phyloP scores from a whole-genome alignment of 371 early-diverging fungal species.

The Fennellomyces sp. region DNA sequence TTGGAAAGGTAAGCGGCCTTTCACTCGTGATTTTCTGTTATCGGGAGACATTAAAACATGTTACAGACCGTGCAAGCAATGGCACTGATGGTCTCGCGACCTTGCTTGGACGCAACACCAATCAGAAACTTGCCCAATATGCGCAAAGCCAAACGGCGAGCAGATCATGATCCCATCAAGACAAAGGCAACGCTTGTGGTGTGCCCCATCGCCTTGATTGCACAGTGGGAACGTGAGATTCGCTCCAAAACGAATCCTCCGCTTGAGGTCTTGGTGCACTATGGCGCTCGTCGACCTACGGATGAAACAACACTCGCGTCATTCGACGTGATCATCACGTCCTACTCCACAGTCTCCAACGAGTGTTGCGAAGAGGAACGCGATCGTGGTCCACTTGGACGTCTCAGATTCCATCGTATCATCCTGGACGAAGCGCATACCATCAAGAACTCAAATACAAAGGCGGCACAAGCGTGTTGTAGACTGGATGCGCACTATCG shows the following conservation, averaged over 20 bases:
- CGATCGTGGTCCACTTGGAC: constrained; percentile 19
- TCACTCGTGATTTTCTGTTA: neutral
- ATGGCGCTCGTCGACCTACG: constrained; percentile 42
- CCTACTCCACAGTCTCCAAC: constrained; percentile 30
- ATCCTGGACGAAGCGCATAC: constrained; percentile 91
- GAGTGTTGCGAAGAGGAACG: constrained; percentile 5
- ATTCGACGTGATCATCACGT: constrained; percentile 49
- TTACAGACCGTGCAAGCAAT: constrained; percentile 78
- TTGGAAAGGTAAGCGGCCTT: constrained; percentile 30
- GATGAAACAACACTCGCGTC: constrained; percentile 34
- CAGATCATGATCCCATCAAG: neutral
- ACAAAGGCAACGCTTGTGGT: constrained; percentile 60
- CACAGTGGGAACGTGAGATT: constrained; percentile 71
- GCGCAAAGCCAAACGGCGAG: constrained; percentile 4
- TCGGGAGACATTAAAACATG: neutral
- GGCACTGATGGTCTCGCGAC: constrained; percentile 66
- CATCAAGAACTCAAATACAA: constrained; percentile 77
- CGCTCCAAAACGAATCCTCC: constrained; percentile 44
- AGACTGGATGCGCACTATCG: constrained; percentile 66
- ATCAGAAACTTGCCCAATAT: neutral
- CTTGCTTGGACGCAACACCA: constrained; percentile 21
- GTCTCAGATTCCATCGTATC: constrained; percentile 52
- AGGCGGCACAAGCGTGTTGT: constrained; percentile 58
- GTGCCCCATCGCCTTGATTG: constrained; percentile 62
- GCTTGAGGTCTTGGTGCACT: constrained; percentile 59